Evolutionary conservation across 2,329 filamentous ascomycete species (phyloP), one percentile per base, ranked within the genome.

Genomic region (Fusarium falciforme): DNA sequence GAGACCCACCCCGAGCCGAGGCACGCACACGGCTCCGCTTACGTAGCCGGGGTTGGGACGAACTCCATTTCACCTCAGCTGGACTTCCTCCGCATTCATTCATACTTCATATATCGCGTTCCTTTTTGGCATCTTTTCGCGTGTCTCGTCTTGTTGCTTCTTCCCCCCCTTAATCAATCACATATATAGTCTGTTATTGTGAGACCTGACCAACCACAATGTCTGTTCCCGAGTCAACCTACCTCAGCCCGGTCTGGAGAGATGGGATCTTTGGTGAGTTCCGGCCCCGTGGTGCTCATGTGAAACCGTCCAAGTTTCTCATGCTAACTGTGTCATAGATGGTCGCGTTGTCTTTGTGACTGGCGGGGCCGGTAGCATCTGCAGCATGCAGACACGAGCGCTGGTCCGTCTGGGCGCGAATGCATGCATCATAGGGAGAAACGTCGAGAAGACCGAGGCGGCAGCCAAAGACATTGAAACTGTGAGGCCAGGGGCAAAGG

Each of bases 271-370:
- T 98, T 81, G 89, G 94, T 96, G 83, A 75, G 87, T 73, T 36
- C 52, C 61, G 29, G 42, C 29, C 49, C 42, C 3, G 60, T 17
- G 29, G 16, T 64, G 25, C 20, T 40, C 16, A 58, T 9, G 22
- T n/a, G 20, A 33, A 20, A 60, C 17, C 16, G 44, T 47, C 5
- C 25, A 20, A 22, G 55, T 47, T 20, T 20, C 62, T 75, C 22
- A 78, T 35, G 29, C 20, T 38, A 31, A n/a, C 20, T n/a, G 29
- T 27, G 10, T 10, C 54, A 14, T 78, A 97, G 94, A 92, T 72
- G 91, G 92, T 81, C 96, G 96, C 79, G 95, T 98, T 52, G 90
- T 96, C 76, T 98, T 98, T 84, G 97, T 97, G 79, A 99, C 96
- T 5, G 96, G 96, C 67, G 96, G 96, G 61, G 95, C 95, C 6